Evolutionary conservation across 2,329 filamentous ascomycete species (phyloP), one percentile per base, ranked within the genome.

Genomic region (Monosporascus sp.): DNA sequence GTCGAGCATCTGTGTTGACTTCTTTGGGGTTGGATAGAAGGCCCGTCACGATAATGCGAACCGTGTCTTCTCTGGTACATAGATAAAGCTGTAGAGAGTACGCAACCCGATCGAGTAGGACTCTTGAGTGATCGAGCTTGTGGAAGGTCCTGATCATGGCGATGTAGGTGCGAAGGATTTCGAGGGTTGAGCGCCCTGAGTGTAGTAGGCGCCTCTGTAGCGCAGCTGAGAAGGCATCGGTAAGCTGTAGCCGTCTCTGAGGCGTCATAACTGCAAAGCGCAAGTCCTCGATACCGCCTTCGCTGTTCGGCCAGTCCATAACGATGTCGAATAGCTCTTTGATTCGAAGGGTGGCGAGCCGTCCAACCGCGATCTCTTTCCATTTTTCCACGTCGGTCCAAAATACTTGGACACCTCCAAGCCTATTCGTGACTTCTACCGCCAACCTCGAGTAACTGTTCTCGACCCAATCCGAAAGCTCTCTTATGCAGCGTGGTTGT

Each of bases 251-350:
- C 50, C 90, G 86, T 36, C 85, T 81, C 52, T 84, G 81, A 3
- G 87, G 79, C 1, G 86, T 85, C 11, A 83, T 87, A 31, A 90
- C 81, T 46, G 86, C 84, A 51, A 85, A 81, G 56, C 86, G 80
- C 57, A 93, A 80, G 64, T 94, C 90, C 31, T 90, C 81, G 3
- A 94, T 78, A 1, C 86, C 90, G 2, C 86, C 85, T 52, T 80
- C 77, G 59, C 86, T 90, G 37, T 79, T 71, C 4, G 89, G 87
- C 89, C 89, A 94, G 53, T 81, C 77, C 53, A 88, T 78, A 46
- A 91, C 85, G 64, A 93, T 91, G 64, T 92, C 87, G 63, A 91
- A 93, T 9, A 94, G 75, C 64, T 91, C 85, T 7, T 80, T 76
- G 46, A 87, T 88, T 44, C 90, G 81, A 48, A 88, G 75, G 19